A percentile compares a stretch with the other conserved stretches of the same genome.
phyloP scores from a whole-genome alignment of 441 rosid genomes.

The Euphorbia celastroides region DNA sequence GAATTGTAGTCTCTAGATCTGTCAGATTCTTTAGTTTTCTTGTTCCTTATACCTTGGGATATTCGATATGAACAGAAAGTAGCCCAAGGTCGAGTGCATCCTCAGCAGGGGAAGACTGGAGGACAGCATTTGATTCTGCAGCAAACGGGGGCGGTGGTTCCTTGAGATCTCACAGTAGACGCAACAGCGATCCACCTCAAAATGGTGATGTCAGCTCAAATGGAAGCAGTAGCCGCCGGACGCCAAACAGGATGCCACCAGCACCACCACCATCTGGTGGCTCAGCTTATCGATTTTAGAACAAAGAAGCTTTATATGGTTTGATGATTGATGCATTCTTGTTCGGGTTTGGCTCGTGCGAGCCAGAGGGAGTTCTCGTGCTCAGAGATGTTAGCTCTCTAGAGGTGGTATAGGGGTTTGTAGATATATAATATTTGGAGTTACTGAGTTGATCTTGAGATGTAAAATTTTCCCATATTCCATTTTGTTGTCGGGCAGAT shows the following conservation, averaged over 20 bases:
- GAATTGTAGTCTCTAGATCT: not conserved
- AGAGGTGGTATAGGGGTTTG: constrained; percentile 30
- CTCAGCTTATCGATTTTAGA: constrained; percentile 62
- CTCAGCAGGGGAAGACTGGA: constrained; percentile 88
- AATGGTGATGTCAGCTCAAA: constrained; percentile 63
- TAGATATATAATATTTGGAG: constrained; percentile 25
- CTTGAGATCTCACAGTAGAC: constrained; percentile 61
- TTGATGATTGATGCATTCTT: constrained; percentile 27
- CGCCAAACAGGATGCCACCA: constrained; percentile 86
- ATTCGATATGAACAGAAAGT: constrained; percentile 47
- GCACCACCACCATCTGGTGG: constrained; percentile 77
- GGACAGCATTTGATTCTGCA: constrained; percentile 88
- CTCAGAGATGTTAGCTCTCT: constrained; percentile 23
- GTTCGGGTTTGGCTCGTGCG: constrained; percentile 11
- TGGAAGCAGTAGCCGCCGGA: constrained; percentile 62
- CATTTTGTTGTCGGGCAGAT: constrained; percentile 4
- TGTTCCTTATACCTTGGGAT: constrained; percentile 5
- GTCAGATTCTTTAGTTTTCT: not conserved
- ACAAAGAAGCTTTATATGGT: constrained; percentile 2
- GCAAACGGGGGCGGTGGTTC: constrained; percentile 57
- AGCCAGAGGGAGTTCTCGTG: constrained; percentile 23
- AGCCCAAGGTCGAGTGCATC: constrained; percentile 60
- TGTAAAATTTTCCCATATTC: constrained; percentile 18
- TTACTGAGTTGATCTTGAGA: constrained; percentile 16
- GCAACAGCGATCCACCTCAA: constrained; percentile 78